Conservation (phyloP, 2,329 filamentous ascomycete genomes). For the Phialocephala sp. region DNA sequence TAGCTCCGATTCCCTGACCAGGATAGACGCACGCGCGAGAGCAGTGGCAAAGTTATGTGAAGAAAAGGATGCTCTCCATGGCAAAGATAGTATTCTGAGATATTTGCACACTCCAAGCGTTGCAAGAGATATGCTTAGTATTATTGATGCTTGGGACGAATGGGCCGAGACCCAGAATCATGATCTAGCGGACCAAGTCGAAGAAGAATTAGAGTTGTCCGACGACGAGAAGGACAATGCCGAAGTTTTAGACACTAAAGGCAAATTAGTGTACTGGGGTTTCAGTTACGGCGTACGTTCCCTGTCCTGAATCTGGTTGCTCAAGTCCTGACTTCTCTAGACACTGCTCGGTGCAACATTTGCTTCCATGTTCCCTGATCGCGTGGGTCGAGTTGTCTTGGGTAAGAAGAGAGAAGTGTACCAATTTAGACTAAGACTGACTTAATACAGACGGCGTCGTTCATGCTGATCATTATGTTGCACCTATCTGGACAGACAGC, state of each 20-base stretch:
- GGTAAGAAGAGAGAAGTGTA: conserved; percentile 23
- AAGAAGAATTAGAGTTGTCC: neutral
- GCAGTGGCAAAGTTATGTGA: conserved; percentile 52
- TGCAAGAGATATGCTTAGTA: conserved; percentile 46
- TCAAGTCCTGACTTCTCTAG: conserved; percentile 22
- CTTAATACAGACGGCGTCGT: conserved; percentile 43
- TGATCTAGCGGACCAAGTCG: neutral
- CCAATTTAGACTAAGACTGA: conserved; percentile 40
- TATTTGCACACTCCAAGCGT: conserved; percentile 43
- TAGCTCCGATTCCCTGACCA: conserved; percentile 52
- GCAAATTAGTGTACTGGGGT: conserved; percentile 51
- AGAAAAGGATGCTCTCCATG: conserved; percentile 36
- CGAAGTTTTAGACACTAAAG: conserved; percentile 31
- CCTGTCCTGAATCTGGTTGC: neutral
- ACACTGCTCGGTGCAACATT: conserved; percentile 50
- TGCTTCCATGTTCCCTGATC: conserved; percentile 51
- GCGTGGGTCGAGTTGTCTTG: conserved; percentile 49
- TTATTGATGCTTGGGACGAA: conserved; percentile 43
- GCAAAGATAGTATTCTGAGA: conserved; percentile 40
- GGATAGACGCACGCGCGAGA: conserved; percentile 50
- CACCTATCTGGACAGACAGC: conserved; percentile 32
- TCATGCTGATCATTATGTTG: conserved; percentile 38
- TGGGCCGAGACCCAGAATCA: conserved; percentile 28
- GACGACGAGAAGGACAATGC: neutral
- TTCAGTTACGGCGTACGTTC: conserved; percentile 52